Evolutionary conservation across 805 yeast species (phyloP).

Genomic region (Metschnikowia borealis): DNA sequence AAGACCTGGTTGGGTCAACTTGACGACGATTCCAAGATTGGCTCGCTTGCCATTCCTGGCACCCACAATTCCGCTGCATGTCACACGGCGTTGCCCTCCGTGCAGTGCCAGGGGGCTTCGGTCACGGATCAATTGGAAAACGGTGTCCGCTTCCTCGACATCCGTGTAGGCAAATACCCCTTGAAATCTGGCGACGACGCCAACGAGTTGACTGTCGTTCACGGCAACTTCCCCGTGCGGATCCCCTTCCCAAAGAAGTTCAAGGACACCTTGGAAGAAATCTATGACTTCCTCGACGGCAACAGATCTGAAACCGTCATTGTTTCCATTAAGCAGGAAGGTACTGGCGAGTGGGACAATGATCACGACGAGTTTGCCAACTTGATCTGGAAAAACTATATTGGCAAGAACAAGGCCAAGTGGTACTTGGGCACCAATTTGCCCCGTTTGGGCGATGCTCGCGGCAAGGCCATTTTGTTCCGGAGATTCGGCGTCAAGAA

Average conservation of each 20-base stretch:
- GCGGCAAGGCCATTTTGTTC: conserved; percentile 65
- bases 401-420: conserved; percentile 44
- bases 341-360: conserved; percentile 61
- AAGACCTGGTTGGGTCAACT: conserved; percentile 53
- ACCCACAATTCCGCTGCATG: conserved; percentile 81
- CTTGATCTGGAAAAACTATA: conserved; percentile 54
- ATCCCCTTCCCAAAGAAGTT: conserved; percentile 55
- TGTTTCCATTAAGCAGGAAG: conserved; percentile 72
- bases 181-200: conserved; percentile 46
- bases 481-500: conserved; percentile 66
- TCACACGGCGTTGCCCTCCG: conserved; percentile 68
- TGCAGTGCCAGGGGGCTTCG: conserved; percentile 66
- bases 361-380: conserved; percentile 62
- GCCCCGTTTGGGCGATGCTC: conserved; percentile 56
- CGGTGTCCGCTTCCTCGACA: conserved; percentile 74
- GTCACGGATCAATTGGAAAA: conserved; percentile 59
- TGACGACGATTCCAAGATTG: conserved; percentile 47
- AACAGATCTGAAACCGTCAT: conserved; percentile 59
- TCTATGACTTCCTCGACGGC: conserved; percentile 51
- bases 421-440: conserved; percentile 59
- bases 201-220: conserved; percentile 61
- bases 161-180: conserved; percentile 59
- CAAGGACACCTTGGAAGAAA: conserved; percentile 48
- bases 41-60: conserved; percentile 68
- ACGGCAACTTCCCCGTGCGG: conserved; percentile 72